Evolutionary conservation across 257 asterid genomes (phyloP).

Genomic region (Solanum tacnaense): DNA sequence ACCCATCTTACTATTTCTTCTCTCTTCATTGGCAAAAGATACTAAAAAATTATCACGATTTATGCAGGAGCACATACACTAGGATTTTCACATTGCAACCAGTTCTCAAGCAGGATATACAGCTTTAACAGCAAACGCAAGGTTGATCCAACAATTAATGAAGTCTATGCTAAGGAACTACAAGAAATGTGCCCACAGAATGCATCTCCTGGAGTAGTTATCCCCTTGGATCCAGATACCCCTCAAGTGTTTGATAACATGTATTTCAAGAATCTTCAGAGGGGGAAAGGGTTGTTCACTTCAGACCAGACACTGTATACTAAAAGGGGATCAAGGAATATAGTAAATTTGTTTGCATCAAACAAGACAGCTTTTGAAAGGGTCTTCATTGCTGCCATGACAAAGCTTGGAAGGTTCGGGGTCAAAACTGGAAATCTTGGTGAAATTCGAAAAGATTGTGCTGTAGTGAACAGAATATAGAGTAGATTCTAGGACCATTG

Average conservation of each 20-base stretch:
- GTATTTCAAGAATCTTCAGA: constrained; percentile 51
- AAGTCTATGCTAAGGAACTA: constrained; percentile 40
- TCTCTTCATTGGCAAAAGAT: background rate
- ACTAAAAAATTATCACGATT: background rate
- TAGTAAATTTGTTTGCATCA: constrained; percentile 42
- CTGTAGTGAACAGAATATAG: constrained; percentile 29
- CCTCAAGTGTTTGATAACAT: constrained; percentile 52
- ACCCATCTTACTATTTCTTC: background rate
- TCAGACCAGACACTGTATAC: constrained; percentile 62
- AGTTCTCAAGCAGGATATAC: constrained; percentile 55
- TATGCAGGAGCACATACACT: constrained; percentile 65
- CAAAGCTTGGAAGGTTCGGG: constrained; percentile 58
- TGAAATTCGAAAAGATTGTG: constrained; percentile 62
- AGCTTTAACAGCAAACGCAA: constrained; percentile 31
- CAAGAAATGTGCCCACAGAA: constrained; percentile 51
- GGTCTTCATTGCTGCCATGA: constrained; percentile 44
- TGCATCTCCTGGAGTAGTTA: constrained; percentile 58
- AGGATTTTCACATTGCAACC: constrained; percentile 69
- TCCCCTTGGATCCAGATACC: constrained; percentile 58
- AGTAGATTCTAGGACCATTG: background rate
- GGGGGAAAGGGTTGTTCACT: constrained; percentile 53
- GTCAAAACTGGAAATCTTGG: constrained; percentile 64
- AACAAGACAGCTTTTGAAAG: constrained; percentile 37
- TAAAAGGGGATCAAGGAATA: constrained; percentile 35
- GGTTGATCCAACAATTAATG: constrained; percentile 42